Percentiles rank a stretch among this genome's conserved stretches.
phyloP scores from a whole-genome alignment of 805 yeast species.

The Pichia ethanolica region DNA sequence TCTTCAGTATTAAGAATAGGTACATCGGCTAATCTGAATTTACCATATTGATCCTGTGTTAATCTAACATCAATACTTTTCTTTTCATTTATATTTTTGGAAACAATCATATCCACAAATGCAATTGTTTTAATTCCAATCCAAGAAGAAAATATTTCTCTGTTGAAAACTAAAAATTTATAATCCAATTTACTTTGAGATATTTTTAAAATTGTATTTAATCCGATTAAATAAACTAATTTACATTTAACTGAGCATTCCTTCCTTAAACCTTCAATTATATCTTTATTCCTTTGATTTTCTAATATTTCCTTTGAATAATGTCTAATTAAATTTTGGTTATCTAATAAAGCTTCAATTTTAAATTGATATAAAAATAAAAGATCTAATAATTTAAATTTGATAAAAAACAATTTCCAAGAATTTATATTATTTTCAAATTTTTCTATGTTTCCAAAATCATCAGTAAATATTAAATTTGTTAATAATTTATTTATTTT shows the following conservation, averaged over 20 bases:
- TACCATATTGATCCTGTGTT: background rate
- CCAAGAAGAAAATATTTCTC: constrained; percentile 7
- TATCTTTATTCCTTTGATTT: background rate
- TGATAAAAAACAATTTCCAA: constrained; percentile 5
- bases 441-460: background rate
- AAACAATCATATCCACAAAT: constrained; percentile 1
- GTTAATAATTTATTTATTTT: background rate
- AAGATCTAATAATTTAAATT: constrained; percentile 4
- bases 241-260: background rate
- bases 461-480: background rate
- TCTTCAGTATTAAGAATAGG: background rate
- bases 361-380: background rate
- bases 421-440: background rate
- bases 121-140: background rate
- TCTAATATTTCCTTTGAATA: background rate
- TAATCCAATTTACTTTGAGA: background rate
- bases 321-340: background rate
- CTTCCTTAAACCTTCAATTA: background rate
- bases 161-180: constrained; percentile 4
- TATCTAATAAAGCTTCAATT: background rate
- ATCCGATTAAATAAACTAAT: background rate
- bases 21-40: background rate
- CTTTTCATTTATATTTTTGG: background rate
- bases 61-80: background rate
- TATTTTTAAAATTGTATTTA: background rate